phyloP scores from a whole-genome alignment of 2,329 filamentous ascomycete species.

The Kalmusia sp. region DNA sequence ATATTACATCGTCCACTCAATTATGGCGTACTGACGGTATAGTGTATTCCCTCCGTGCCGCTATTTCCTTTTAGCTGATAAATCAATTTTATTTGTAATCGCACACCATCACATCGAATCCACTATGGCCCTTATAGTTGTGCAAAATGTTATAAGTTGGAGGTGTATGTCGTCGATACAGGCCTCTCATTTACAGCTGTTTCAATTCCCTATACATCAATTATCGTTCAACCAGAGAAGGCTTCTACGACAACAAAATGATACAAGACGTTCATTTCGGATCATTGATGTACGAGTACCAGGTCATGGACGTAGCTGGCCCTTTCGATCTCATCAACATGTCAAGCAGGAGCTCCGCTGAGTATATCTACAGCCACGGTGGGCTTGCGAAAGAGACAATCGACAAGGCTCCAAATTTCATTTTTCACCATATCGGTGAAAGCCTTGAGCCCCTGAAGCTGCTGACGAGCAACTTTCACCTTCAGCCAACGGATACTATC shows the following conservation, averaged over 20 bases:
- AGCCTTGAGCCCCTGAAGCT: background rate
- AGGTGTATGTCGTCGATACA: no score
- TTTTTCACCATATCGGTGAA: background rate
- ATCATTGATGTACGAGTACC: background rate
- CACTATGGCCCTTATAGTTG: no score
- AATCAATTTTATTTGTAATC: no score
- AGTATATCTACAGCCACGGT: background rate
- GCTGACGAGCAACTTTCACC: background rate
- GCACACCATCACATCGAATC: no score
- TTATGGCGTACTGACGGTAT: no score
- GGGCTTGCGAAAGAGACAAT: background rate
- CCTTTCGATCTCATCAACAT: background rate
- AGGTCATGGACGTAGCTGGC: background rate
- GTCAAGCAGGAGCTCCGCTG: background rate
- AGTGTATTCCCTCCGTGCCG: no score
- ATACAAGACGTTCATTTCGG: background rate
- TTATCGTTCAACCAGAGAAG: no score
- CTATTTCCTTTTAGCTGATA: no score
- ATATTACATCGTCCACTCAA: no score
- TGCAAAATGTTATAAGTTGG: no score
- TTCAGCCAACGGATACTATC: background rate
- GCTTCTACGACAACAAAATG: constrained; percentile 1
- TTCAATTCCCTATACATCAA: no score
- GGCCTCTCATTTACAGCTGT: no score
- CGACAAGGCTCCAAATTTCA: background rate